phyloP scores from a whole-genome alignment of 1,284 basidiomycete species.

The Pterulicium gracile region DNA sequence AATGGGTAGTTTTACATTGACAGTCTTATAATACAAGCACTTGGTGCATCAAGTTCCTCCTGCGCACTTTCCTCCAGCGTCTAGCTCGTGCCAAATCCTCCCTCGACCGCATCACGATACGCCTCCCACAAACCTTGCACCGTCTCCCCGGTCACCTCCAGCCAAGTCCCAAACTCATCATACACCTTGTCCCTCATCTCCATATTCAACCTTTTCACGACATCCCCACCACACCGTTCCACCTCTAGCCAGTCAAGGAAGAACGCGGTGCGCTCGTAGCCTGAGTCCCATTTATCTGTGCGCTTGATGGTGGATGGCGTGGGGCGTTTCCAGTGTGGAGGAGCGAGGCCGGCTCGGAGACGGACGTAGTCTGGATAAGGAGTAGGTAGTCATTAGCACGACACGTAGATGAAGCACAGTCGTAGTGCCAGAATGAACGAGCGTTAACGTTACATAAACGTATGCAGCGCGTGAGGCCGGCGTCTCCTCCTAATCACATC shows the following conservation, averaged over 20 bases:
- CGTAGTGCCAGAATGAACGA: too few species aligned
- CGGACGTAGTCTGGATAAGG: conserved; percentile 54
- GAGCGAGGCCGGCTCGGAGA: conserved; percentile 39
- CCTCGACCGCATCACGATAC: neutral
- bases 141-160: neutral
- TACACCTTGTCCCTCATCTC: neutral
- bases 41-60: too few species aligned
- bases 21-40: too few species aligned
- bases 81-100: too few species aligned
- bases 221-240: neutral
- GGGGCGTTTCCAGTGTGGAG: conserved; percentile 62
- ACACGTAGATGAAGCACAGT: neutral
- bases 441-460: too few species aligned
- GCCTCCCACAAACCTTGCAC: neutral
- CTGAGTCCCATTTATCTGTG: neutral
- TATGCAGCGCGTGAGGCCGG: too few species aligned
- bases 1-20: too few species aligned
- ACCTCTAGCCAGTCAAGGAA: neutral
- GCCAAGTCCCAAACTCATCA: too few species aligned
- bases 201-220: neutral
- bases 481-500: too few species aligned
- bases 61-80: too few species aligned
- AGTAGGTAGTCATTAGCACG: conserved; percentile 1
- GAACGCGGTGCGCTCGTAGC: neutral
- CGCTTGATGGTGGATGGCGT: too few species aligned